phyloP scores from a whole-genome alignment of 371 early-diverging fungal genomes.

The Rhizomucor miehei region DNA sequence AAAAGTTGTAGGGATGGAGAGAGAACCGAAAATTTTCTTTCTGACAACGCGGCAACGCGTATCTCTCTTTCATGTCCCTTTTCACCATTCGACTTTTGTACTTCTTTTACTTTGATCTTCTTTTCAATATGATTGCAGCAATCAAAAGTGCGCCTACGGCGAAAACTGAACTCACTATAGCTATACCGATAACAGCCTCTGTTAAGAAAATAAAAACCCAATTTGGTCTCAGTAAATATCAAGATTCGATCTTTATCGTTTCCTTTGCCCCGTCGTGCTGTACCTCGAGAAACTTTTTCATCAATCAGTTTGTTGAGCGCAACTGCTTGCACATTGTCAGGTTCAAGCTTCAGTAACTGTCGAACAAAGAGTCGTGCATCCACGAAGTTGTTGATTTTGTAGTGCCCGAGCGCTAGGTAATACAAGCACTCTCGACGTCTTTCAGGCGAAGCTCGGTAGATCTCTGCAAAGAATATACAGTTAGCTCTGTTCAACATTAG shows the following conservation, averaged over 20 bases:
- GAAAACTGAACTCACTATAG: slow-evolving; percentile 80
- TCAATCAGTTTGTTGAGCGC: slow-evolving; percentile 78
- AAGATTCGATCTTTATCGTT: not conserved
- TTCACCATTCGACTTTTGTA: no score
- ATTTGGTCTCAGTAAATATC: no score
- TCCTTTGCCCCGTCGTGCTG: not conserved
- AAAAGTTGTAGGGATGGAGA: not conserved
- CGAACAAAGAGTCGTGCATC: slow-evolving; percentile 80
- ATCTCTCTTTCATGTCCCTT: no score
- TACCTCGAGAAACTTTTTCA: slow-evolving; percentile 78
- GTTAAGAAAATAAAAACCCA: slow-evolving; percentile 1
- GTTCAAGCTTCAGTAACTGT: slow-evolving; percentile 78
- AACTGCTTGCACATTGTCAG: slow-evolving; percentile 80
- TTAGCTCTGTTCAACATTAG: not conserved
- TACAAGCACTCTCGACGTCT: slow-evolving; percentile 93
- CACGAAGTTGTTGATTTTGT: slow-evolving; percentile 82
- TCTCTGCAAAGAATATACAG: slow-evolving; percentile 53
- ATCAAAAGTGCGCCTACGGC: slow-evolving; percentile 60
- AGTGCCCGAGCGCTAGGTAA: slow-evolving; percentile 89
- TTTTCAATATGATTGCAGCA: slow-evolving; percentile 29
- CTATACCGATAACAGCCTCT: slow-evolving; percentile 91
- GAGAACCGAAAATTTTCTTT: no score
- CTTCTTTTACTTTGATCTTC: slow-evolving; percentile 8
- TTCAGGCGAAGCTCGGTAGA: slow-evolving; percentile 78
- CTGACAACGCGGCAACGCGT: no score